Base-by-base conservation (phyloP, 176 grass and related monocot species). In the Lolium multiflorum region DNA sequence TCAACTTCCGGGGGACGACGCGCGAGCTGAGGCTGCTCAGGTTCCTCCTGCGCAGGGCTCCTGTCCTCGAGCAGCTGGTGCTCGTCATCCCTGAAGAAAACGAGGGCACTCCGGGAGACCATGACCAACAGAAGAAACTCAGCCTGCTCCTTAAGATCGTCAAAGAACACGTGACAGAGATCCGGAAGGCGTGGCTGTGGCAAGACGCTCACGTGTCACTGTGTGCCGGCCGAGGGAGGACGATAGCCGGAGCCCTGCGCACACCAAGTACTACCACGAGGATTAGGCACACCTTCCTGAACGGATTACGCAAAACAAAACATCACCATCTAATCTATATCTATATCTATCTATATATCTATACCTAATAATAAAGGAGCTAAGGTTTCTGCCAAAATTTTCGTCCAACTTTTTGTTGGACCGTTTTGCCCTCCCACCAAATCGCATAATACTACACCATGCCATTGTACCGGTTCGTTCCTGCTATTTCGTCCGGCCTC, bases 61-160 rank as follows among this genome's bases (percentile, higher is more conserved):
- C 59, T 41, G 26, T 56, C 18, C 82, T 96, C 0, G 91, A 96
- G 78, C 84, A 80, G 49, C 59, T 90, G 25, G 48, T 96, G 66
- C 16, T 96, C 6, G 87, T 91, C 60, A 31, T 51, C 7, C 61
- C 79, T 31, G 83, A 78, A 67, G 78, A 60, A 49, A 48, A 48
- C 31, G 65, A 60, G 3, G 73, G 55, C 11, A 43, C 18, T 47
- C 41, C 2, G 0, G 57, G 38, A 48, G 46, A 31, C 3, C 11
- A 50, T 17, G 39, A 50, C 15, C 78, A 37, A 7, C 9, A 61
- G 60, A 37, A 43, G 25, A 61, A 39, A 20, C 51, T 78, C 31
- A 82, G 81, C 49, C 71, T 83, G 51, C 48, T 50, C 56, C 51
- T 86, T 39, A 82, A 71, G 85, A 68, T 81, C 84, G n/a, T 88